A percentile compares a stretch with the other conserved stretches of the same genome.
These are phyloP conservation scores for Taphrina flavorubra DNA, from an alignment of 1,139 yeast species.

Conservation along the genomic window DNA sequence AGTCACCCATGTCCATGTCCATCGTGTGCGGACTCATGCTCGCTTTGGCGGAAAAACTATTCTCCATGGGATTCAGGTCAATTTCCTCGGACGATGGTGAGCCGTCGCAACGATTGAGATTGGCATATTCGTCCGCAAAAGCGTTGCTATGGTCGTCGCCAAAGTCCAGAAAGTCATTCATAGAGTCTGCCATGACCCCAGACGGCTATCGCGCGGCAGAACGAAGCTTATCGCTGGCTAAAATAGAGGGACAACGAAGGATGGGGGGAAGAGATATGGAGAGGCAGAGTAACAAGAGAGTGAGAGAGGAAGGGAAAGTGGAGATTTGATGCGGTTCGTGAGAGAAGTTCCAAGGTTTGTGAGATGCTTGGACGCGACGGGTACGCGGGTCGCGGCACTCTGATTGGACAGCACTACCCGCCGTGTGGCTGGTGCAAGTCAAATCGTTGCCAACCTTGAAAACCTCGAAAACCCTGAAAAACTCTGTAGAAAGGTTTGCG, in stretches of 20 bases:
- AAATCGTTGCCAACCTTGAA: too few relatives aligned
- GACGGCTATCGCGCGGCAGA: background rate
- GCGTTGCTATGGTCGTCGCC: conserved; percentile 35
- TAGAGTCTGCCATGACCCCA: conserved; percentile 25
- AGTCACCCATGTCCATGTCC: conserved; percentile 28
- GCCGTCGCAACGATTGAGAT: conserved; percentile 32
- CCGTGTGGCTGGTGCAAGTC: conserved; percentile 7
- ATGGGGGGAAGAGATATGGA: background rate
- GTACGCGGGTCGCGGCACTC: background rate
- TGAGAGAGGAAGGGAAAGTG: conserved; percentile 2
- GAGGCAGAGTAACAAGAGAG: background rate
- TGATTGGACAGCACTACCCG: background rate
- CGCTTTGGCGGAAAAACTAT: conserved; percentile 16
- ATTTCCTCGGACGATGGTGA: conserved; percentile 30
- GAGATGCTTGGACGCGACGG: too few relatives aligned
- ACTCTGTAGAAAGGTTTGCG: too few relatives aligned
- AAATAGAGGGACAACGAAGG: background rate
- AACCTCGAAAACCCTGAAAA: too few relatives aligned
- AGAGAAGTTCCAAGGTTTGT: background rate
- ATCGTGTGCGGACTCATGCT: background rate
- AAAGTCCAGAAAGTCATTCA: conserved; percentile 35
- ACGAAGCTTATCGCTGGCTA: conserved; percentile 12
- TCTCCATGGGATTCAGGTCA: conserved; percentile 25
- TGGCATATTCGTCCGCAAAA: conserved; percentile 37
- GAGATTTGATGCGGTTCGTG: background rate